Percentiles rank a stretch among this genome's conserved stretches.
phyloP scores from a whole-genome alignment of 108 stramenopile species.

The Phaeodactylum tricornutum region DNA sequence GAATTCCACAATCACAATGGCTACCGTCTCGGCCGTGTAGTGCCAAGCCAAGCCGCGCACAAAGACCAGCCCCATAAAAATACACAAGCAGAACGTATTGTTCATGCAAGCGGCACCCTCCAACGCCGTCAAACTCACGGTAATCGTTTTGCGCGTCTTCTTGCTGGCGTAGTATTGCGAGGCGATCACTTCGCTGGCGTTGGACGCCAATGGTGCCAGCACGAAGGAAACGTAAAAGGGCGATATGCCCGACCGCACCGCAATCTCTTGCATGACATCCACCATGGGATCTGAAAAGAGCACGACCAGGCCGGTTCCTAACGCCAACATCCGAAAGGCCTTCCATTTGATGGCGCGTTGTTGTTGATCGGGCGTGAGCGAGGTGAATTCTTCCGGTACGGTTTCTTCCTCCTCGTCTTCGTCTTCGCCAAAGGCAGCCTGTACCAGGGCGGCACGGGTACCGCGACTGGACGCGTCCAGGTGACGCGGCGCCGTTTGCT shows the following conservation, averaged over 20 bases:
- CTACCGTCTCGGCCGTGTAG: constrained; percentile 91
- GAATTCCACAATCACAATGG: constrained; percentile 87
- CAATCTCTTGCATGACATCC: constrained; percentile 89
- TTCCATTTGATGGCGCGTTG: constrained; percentile 73
- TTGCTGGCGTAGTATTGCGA: constrained; percentile 87
- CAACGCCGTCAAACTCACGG: constrained; percentile 81
- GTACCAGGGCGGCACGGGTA: neutral
- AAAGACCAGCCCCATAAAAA: constrained; percentile 91
- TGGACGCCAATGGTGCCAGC: constrained; percentile 92
- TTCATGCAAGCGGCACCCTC: constrained; percentile 98
- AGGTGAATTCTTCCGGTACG: constrained; percentile 55
- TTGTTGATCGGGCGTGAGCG: constrained; percentile 76
- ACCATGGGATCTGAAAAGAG: constrained; percentile 97
- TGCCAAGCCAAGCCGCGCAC: constrained; percentile 91
- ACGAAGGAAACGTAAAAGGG: constrained; percentile 96
- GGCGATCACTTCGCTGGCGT: constrained; percentile 92
- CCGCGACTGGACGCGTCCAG: neutral
- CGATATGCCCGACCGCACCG: constrained; percentile 50
- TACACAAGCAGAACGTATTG: constrained; percentile 92
- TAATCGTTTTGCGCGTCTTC: constrained; percentile 90
- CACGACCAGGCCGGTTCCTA: constrained; percentile 84
- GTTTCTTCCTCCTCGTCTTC: constrained; percentile 75
- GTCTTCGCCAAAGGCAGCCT: constrained; percentile 11
- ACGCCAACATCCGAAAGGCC: constrained; percentile 72
- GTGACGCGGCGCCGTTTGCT: neutral